phyloP scores from a whole-genome alignment of 441 rosid species.

The Hypseocharis bilobata region DNA sequence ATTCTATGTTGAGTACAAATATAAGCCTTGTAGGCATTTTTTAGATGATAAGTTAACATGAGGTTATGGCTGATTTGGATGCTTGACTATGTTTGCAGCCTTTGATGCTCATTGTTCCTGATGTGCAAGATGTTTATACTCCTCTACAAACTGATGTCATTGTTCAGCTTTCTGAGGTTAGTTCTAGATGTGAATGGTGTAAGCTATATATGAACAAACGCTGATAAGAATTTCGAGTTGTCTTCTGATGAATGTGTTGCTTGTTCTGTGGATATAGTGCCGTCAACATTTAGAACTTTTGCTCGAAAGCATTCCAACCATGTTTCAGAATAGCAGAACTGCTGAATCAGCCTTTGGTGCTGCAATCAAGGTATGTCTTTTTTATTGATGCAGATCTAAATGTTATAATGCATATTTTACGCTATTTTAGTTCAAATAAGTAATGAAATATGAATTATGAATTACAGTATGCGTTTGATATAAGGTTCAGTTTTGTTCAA shows the following conservation, averaged over 20 bases:
- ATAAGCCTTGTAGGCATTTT: not conserved
- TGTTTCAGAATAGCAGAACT: conserved; percentile 73
- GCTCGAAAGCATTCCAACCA: conserved; percentile 86
- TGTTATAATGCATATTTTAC: not conserved
- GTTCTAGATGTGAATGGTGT: conserved; percentile 19
- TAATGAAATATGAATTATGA: not conserved
- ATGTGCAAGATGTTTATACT: conserved; percentile 73
- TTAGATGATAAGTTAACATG: too few relatives aligned
- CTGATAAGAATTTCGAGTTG: not conserved
- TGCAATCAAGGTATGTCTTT: conserved; percentile 66
- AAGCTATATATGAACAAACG: not conserved
- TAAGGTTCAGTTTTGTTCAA: not conserved
- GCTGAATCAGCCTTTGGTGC: conserved; percentile 98
- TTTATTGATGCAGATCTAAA: not conserved
- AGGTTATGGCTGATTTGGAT: conserved; percentile 17
- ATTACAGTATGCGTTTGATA: not conserved
- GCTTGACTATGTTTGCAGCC: conserved; percentile 47
- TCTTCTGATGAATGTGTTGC: conserved; percentile 6
- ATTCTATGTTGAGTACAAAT: not conserved
- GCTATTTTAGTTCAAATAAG: not conserved
- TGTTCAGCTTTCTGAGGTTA: conserved; percentile 75
- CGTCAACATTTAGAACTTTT: conserved; percentile 87
- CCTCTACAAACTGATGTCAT: conserved; percentile 73
- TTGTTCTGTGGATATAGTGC: conserved; percentile 47
- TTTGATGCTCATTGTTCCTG: conserved; percentile 76